Base-by-base conservation (phyloP, 106 monocot species). In the Allium fistulosum region DNA sequence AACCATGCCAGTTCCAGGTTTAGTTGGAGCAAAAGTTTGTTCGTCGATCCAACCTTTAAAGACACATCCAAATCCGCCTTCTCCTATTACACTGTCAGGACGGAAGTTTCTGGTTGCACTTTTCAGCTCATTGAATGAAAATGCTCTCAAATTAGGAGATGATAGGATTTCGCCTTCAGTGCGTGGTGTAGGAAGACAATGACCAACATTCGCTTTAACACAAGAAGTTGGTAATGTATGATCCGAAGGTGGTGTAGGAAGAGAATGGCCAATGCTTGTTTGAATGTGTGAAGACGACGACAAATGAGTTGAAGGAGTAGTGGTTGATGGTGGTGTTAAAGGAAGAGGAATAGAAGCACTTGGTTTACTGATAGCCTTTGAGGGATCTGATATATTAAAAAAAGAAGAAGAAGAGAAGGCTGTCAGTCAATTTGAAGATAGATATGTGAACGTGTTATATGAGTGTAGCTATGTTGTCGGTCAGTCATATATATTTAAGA, bases 31-130 rank as follows among this genome's bases (percentile, higher is more conserved):
- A 51, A 72, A 66, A 62, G 61, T 78, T 49, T 72, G 78, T 49
- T 59, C 72, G 48, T 78, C 78, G 13, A 78, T 68, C 78, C 78
- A 78, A 62, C 72, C 78, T 62, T 78, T 78, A 22, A 52, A 78
- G 51, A 78, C 78, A 72, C 46, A 58, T 18, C 78, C 78, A 60
- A 78, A 78, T 61, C 78, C 78, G 67, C 78, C 78, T 68, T 78
- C 78, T 0, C 78, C 78, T 26, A 78, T 51, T 47, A 78, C 67
- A 68, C 72, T 78, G 45, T 78, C 78, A 10, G 78, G 71, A 0
- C 78, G 72, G 28, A 78, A 78, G 26, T 72, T 78, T 72, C 72
- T 72, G 6, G 78, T 78, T 4, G 78, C 78, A 68, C 16, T 72
- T 71, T 68, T 78, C 61, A 78, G 67, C 51, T 78, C 78, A 62